Base-by-base conservation (phyloP, 176 grass and related monocot genomes). In the Oryza coarctata region DNA sequence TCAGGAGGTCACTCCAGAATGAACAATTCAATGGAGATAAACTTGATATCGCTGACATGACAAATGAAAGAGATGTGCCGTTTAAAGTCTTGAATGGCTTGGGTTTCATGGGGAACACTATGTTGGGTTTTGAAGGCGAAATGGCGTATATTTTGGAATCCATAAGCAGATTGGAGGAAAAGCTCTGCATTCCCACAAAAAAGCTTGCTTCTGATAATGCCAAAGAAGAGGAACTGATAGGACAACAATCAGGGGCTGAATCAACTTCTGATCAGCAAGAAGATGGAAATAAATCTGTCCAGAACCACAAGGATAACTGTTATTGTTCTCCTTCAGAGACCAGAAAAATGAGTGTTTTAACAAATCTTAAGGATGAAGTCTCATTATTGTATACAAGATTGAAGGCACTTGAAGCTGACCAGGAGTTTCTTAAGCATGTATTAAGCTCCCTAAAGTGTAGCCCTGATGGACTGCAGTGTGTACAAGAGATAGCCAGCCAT, bases 401-500 rank as follows among this genome's bases (percentile, higher is more conserved):
- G 41, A 72, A 41, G 66, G 80, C 88, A 64, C 83, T 94, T 84
- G 83, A 91, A 77, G 83, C 69, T 70, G 88, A 94, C 84, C 86
- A 82, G 9, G 79, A 69, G 55, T 94, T 94, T 81, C 80, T 91
- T 34, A 76, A 94, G 61, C 60, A 86, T 49, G 40, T 88, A 26
- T 29, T 88, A 49, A 86, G 78, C 36, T 86, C 86, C 52, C 86
- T 91, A 26, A 86, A 64, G 70, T 76, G 64, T 85, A 61, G 82
- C 13, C 36, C 69, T 27, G 82, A 90, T 40, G 86, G 88, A n/a
- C 75, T 88, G 41, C 88, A 63, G 33, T 86, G 86, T 58, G 64
- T 90, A 76, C 86, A 67, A 38, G 88, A 90, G 83, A 90, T 94
- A 88, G 82, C 36, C 20, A 68, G 45, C 70, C 88, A 94, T 71